Conservation (phyloP, 306 rosid genomes). For the Cicer cuneatum region DNA sequence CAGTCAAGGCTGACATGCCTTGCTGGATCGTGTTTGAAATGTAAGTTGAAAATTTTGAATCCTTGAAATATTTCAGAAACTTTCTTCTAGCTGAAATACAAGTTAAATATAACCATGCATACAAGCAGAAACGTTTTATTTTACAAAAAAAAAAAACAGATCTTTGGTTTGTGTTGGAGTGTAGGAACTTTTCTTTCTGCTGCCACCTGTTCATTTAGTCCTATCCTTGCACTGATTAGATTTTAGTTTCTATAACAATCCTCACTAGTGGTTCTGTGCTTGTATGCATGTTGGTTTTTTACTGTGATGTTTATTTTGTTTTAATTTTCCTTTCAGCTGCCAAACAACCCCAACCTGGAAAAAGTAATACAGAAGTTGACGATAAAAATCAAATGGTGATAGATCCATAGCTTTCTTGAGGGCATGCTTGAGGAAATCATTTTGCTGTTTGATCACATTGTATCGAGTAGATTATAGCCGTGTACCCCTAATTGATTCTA, state of each 20-base stretch:
- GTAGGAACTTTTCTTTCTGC: slow-evolving; percentile 4
- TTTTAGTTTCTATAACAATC: slow-evolving; percentile 22
- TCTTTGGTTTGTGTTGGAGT: slow-evolving; percentile 11
- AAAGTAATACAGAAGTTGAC: slow-evolving; percentile 36
- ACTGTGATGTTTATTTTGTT: slow-evolving; percentile 14
- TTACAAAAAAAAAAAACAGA: neutral
- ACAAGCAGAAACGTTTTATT: neutral
- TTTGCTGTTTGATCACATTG: slow-evolving; percentile 20
- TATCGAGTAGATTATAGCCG: slow-evolving; percentile 21
- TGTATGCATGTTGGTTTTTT: slow-evolving; percentile 18
- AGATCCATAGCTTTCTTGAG: slow-evolving; percentile 39
- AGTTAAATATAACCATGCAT: slow-evolving; percentile 12
- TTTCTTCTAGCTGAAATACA: neutral
- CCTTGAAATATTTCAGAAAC: slow-evolving; percentile 1
- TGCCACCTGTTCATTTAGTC: slow-evolving; percentile 11
- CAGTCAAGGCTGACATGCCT: slow-evolving; percentile 86
- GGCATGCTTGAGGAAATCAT: slow-evolving; percentile 35
- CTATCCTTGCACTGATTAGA: slow-evolving; percentile 1
- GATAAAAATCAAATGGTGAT: slow-evolving; percentile 46
- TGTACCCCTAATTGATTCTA: slow-evolving; percentile 30
- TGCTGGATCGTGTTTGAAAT: slow-evolving; percentile 78
- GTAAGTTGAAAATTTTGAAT: slow-evolving; percentile 53
- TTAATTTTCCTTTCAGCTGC: slow-evolving; percentile 42
- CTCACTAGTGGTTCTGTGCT: neutral
- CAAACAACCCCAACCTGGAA: slow-evolving; percentile 45